A percentile compares a stretch with the other conserved stretches of the same genome.
Evolutionary conservation across 768 basidiomycete species (phyloP).

Genomic region (Symmetrospora coprosmae): DNA sequence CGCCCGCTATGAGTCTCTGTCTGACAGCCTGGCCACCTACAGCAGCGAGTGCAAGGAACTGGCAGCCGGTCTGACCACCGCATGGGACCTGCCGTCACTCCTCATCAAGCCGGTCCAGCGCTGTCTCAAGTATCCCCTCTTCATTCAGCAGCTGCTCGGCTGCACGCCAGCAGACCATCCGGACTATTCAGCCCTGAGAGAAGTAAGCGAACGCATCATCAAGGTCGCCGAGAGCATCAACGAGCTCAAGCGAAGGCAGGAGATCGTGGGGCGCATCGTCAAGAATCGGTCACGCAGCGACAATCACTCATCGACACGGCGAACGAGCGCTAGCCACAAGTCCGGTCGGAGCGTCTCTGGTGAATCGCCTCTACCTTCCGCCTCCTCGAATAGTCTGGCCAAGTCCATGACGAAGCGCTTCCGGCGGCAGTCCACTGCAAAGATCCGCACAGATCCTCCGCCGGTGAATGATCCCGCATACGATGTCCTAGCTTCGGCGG

Average conservation of each 20-base stretch:
- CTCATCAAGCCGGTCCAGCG: conserved; percentile 97
- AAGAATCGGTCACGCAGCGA: conserved; percentile 4
- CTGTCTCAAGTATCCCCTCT: conserved; percentile 92
- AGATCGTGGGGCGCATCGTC: conserved; percentile 28
- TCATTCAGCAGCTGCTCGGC: conserved; percentile 48
- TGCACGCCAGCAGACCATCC: conserved; percentile 29
- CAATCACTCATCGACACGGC: neutral
- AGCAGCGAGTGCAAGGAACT: conserved; percentile 42
- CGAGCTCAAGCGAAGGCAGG: conserved; percentile 31
- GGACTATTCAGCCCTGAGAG: conserved; percentile 24
- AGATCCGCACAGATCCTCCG: neutral
- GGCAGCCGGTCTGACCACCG: conserved; percentile 50
- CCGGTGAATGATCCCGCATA: conserved; percentile 1
- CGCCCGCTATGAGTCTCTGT: conserved; percentile 48
- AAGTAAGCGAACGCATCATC: conserved; percentile 28
- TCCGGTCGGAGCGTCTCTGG: neutral
- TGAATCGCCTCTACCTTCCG: neutral
- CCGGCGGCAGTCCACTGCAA: neutral
- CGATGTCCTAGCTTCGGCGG: neutral
- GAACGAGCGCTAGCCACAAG: neutral
- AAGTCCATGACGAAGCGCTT: neutral
- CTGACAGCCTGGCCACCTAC: conserved; percentile 49
- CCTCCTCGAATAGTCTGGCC: neutral
- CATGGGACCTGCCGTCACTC: conserved; percentile 85
- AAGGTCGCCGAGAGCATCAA: conserved; percentile 33